A percentile compares a stretch with the other conserved stretches of the same genome.
phyloP scores from a whole-genome alignment of 164 flowering plant species.

The Stephania japonica region DNA sequence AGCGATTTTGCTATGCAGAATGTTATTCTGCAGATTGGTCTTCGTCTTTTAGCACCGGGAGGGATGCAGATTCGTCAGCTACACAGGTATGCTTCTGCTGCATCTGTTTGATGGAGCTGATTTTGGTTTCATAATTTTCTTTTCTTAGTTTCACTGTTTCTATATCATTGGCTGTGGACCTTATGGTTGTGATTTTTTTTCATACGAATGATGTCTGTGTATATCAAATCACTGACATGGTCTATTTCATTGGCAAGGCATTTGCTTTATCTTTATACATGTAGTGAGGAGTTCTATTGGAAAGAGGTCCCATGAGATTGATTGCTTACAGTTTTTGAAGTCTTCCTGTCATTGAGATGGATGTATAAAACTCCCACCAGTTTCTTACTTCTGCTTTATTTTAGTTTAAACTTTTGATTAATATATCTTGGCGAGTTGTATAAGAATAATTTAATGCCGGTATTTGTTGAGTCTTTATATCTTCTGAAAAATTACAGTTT shows the following conservation, averaged over 20 bases:
- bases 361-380: too few relatives aligned
- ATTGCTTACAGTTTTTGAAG: not conserved
- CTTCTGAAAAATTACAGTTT: too few relatives aligned
- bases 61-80: constrained; percentile 95
- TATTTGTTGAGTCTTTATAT: not conserved
- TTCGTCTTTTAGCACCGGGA: constrained; percentile 82
- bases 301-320: not conserved
- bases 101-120: not conserved
- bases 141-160: not conserved
- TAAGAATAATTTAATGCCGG: not conserved
- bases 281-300: too few relatives aligned
- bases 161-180: not conserved
- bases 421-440: not conserved
- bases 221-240: not conserved
- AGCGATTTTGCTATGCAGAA: constrained; percentile 97
- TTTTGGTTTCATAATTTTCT: not conserved
- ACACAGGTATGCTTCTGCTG: constrained; percentile 52
- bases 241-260: not conserved
- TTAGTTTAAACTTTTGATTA: not conserved
- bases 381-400: too few relatives aligned
- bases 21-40: constrained; percentile 92
- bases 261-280: too few relatives aligned
- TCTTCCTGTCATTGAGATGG: not conserved
- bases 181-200: not conserved
- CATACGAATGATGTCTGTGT: not conserved